Conservation (phyloP, 768 basidiomycete genomes). For the Lactifluus pinguis region DNA sequence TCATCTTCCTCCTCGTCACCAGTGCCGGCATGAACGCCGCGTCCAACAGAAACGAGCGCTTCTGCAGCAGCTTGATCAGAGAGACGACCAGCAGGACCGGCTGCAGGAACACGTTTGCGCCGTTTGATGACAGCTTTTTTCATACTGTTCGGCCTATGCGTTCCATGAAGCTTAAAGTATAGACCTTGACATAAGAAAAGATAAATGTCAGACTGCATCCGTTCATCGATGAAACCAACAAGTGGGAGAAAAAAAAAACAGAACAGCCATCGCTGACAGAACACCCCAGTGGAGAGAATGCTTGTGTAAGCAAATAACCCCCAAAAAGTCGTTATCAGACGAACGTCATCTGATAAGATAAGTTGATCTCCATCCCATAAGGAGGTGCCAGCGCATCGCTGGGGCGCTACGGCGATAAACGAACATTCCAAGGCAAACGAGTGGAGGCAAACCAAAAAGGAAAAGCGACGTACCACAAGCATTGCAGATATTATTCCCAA, state of each 20-base stretch:
- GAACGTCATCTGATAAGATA: slow-evolving; percentile 23
- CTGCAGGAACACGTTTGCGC: slow-evolving; percentile 93
- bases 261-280: background rate
- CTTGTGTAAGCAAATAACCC: slow-evolving; percentile 13
- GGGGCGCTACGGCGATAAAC: slow-evolving; percentile 8
- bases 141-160: slow-evolving; percentile 95
- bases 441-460: slow-evolving; percentile 20
- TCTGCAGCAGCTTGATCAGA: slow-evolving; percentile 86
- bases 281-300: background rate
- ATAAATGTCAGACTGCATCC: slow-evolving; percentile 17
- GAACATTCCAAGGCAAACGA: slow-evolving; percentile 14
- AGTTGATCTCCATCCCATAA: slow-evolving; percentile 7
- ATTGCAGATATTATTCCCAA: slow-evolving; percentile 91
- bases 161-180: slow-evolving; percentile 97
- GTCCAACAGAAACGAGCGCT: slow-evolving; percentile 76
- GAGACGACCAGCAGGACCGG: slow-evolving; percentile 43
- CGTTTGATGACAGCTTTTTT: slow-evolving; percentile 99
- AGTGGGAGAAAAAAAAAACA: background rate
- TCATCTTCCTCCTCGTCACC: slow-evolving; percentile 36
- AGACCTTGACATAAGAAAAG: slow-evolving; percentile 49
- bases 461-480: slow-evolving; percentile 68
- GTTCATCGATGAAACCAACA: background rate
- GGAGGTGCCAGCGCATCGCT: slow-evolving; percentile 15
- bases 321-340: slow-evolving; percentile 23
- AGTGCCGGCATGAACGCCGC: slow-evolving; percentile 33